Conservation (phyloP, 352 stramenopile genomes). For the Globisporangium lucens region DNA sequence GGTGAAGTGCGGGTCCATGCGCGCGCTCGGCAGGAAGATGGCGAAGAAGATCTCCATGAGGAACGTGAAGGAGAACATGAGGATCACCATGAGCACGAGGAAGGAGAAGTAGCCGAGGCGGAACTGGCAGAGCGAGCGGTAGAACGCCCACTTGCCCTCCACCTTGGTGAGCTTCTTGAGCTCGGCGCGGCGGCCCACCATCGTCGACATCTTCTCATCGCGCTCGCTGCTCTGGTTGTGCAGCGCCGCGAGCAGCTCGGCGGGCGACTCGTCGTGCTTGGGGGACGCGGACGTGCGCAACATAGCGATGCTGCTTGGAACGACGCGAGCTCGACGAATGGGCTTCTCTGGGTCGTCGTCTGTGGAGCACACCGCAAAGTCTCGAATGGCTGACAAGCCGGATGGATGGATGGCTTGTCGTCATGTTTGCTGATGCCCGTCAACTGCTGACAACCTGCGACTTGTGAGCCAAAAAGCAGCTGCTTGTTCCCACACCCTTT, state of each 20-base stretch:
- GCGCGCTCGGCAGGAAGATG: constrained; percentile 83
- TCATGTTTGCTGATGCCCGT: not conserved
- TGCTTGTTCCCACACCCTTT: not conserved
- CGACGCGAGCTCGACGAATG: not conserved
- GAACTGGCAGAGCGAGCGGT: constrained; percentile 80
- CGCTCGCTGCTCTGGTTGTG: constrained; percentile 31
- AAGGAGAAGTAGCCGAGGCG: constrained; percentile 87
- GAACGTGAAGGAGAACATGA: constrained; percentile 89
- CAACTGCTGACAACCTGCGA: constrained; percentile 5
- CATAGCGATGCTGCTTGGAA: constrained; percentile 7
- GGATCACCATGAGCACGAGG: constrained; percentile 86
- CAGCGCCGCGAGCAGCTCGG: constrained; percentile 18
- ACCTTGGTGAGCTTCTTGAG: constrained; percentile 63
- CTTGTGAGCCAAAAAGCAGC: constrained; percentile 9
- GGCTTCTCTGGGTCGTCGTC: not conserved
- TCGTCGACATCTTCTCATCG: constrained; percentile 58
- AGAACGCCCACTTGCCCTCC: constrained; percentile 66
- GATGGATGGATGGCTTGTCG: constrained; percentile 3
- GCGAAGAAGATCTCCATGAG: constrained; percentile 91
- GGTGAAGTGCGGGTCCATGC: constrained; percentile 66
- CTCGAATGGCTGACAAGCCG: constrained; percentile 1
- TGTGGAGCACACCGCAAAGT: constrained; percentile 7
- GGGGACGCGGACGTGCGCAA: constrained; percentile 6
- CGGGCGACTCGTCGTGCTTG: constrained; percentile 15
- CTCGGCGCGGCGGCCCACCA: constrained; percentile 54